A percentile compares a stretch with the other conserved stretches of the same genome.
Conservation (phyloP, 208 protist genomes). For the Trypanosoma caninum region DNA sequence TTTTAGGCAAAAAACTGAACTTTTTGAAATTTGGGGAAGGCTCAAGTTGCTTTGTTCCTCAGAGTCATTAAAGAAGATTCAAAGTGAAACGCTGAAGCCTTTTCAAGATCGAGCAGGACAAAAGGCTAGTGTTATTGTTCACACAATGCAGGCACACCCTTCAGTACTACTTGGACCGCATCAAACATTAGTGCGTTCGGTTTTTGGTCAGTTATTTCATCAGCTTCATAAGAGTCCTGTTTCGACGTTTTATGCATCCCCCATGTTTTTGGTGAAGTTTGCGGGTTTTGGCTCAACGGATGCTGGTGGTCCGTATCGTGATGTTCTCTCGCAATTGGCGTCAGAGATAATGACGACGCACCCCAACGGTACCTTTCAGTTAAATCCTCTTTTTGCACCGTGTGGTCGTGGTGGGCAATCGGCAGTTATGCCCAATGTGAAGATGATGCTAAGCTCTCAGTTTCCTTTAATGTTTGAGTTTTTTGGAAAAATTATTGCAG, state of each 20-base stretch:
- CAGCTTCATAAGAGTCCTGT: conserved; percentile 66
- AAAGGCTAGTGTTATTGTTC: conserved; percentile 77
- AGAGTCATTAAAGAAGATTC: conserved; percentile 69
- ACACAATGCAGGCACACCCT: conserved; percentile 80
- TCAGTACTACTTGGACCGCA: conserved; percentile 49
- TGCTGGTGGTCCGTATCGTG: conserved; percentile 89
- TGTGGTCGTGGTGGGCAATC: conserved; percentile 58
- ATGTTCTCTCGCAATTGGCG: conserved; percentile 84
- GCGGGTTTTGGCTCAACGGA: conserved; percentile 88
- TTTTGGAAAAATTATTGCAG: conserved; percentile 92
- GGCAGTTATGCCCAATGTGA: conserved; percentile 72
- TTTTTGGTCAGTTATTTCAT: conserved; percentile 87
- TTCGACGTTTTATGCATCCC: conserved; percentile 78
- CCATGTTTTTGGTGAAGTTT: conserved; percentile 88
- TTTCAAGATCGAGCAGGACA: conserved; percentile 63
- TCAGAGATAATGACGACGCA: conserved; percentile 87
- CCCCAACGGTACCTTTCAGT: conserved; percentile 71
- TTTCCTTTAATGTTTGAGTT: conserved; percentile 91
- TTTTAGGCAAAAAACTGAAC: conserved; percentile 61
- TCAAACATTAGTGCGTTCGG: conserved; percentile 68
- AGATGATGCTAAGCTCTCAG: conserved; percentile 48
- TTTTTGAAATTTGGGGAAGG: conserved; percentile 76
- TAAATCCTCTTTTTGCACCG: conserved; percentile 87
- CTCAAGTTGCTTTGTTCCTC: conserved; percentile 77
- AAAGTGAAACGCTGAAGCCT: conserved; percentile 75